Percentiles rank a stretch among this genome's conserved stretches.
phyloP scores from a whole-genome alignment of 2,329 filamentous ascomycete genomes.

The Cyclaneusma minus region DNA sequence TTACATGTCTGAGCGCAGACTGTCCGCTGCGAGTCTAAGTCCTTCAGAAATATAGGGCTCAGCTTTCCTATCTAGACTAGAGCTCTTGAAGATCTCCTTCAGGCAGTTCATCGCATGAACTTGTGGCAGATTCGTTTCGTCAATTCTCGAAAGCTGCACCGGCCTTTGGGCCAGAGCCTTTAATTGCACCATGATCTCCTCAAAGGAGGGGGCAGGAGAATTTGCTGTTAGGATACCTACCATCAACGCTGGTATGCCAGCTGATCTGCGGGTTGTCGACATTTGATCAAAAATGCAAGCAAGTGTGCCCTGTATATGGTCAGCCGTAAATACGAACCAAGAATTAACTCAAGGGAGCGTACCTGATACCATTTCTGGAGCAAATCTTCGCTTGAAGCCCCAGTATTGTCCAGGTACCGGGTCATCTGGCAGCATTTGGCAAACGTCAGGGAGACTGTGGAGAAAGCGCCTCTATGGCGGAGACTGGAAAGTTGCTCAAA shows the following conservation, averaged over 20 bases:
- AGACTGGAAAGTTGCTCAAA: constrained; percentile 73
- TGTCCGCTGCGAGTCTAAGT: constrained; percentile 65
- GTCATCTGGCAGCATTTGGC: constrained; percentile 58
- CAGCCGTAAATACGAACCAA: constrained; percentile 6
- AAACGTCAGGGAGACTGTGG: constrained; percentile 82
- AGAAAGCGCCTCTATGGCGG: constrained; percentile 84
- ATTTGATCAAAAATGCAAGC: constrained; percentile 58
- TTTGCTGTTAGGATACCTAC: constrained; percentile 64
- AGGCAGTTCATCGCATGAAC: constrained; percentile 92
- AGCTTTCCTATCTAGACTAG: constrained; percentile 55
- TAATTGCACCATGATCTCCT: constrained; percentile 46
- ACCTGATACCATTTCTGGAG: constrained; percentile 60
- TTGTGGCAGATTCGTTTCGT: constrained; percentile 61
- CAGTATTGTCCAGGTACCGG: constrained; percentile 19
- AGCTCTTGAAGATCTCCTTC: constrained; percentile 81
- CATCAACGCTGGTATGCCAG: constrained; percentile 78
- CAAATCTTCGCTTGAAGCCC: constrained; percentile 15
- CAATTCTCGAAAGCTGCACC: constrained; percentile 37
- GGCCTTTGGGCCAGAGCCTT: constrained; percentile 39
- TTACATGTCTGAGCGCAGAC: constrained; percentile 64
- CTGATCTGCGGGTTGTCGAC: constrained; percentile 77
- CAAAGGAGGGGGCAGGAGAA: constrained; percentile 41
- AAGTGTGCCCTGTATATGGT: constrained; percentile 37
- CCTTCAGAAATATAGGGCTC: constrained; percentile 60
- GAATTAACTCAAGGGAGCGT: constrained; percentile 14